phyloP scores from a whole-genome alignment of 2,329 filamentous ascomycete species.

The Cladosporium velox region DNA sequence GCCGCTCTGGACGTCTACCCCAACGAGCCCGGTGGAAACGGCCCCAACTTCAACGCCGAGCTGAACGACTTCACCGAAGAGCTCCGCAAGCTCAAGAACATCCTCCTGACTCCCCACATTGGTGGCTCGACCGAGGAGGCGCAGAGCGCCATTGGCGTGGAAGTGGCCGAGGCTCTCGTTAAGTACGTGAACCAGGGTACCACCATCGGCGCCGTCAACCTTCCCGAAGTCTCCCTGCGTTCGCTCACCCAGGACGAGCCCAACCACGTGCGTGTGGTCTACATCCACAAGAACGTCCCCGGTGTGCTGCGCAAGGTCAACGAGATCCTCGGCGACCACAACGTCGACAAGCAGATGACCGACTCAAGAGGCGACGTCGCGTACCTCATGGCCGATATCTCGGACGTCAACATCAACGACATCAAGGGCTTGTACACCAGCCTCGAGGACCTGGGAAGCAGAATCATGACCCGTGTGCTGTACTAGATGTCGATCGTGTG shows the following conservation, averaged over 20 bases:
- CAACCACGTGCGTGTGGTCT: conserved; percentile 89
- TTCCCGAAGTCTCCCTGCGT: conserved; percentile 91
- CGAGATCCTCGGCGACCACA: conserved; percentile 90
- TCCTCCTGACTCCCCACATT: conserved; percentile 95
- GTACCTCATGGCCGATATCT: conserved; percentile 97
- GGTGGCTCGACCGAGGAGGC: conserved; percentile 97
- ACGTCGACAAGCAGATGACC: conserved; percentile 98
- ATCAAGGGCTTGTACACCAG: conserved; percentile 84
- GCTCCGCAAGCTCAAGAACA: conserved; percentile 79
- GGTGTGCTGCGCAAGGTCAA: conserved; percentile 95
- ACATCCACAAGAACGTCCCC: conserved; percentile 94
- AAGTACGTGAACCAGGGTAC: conserved; percentile 95
- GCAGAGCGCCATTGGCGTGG: conserved; percentile 90
- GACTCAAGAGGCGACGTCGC: conserved; percentile 92
- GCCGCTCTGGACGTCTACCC: conserved; percentile 97
- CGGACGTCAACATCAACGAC: conserved; percentile 75
- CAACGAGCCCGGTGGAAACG: conserved; percentile 88
- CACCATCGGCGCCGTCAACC: conserved; percentile 89
- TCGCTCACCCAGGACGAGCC: conserved; percentile 88
- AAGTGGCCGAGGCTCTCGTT: conserved; percentile 85
- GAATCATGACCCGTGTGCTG: conserved; percentile 52
- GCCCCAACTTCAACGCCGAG: conserved; percentile 85
- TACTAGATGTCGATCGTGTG: conserved; percentile 37
- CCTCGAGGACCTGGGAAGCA: conserved; percentile 67
- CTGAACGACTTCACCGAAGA: conserved; percentile 86